Evolutionary conservation across 495 filamentous ascomycete genomes (phyloP), one percentile per base, ranked within the genome.

Genomic region (Massariosphaeria phaeospora): DNA sequence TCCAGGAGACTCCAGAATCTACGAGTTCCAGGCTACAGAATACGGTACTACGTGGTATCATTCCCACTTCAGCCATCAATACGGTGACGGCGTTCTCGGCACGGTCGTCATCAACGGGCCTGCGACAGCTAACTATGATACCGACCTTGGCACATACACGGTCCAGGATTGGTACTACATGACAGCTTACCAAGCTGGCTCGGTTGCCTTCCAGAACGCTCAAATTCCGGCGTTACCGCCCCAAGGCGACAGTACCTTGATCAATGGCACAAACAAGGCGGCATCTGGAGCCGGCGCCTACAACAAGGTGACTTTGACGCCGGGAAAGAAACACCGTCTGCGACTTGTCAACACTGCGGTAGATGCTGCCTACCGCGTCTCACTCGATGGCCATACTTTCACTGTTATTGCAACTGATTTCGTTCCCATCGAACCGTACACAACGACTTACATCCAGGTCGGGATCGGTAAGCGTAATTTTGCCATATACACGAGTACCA

Each of bases 21-120:
- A 71, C 47, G 45, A 43, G 2, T 71, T 69, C 59, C 40, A 57
- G 23, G 60, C 59, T 7, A 69, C 66, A 12, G 68, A 71, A 54
- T 70, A 62, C 31, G 69, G 69, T 18, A 67, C 65, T 17, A 31
- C 59, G 0, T 71, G 69, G 69, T 71, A 69, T 55, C 69, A 71
- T 51, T 66, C 61, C 23, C 68, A 71, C 43, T 63, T 59, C 45
- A 54, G 47, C n/a, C 48, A 52, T 17, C 69, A 71, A 39, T 71
- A 71, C 34, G 67, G 67, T 34, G 67, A 71, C 31, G 69, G 69
- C 30, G 62, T 70, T 10, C 30, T 66, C 24, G 69, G 69, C 13
- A 33, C 64, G 3, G 61, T 71, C 29, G 34, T 67, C n/a, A 67
- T 71, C 52, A 58, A 71, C 39, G 69, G 69, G 0, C 69, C 69